Evolutionary conservation across 1,284 basidiomycete genomes (phyloP).

Genomic region (Boletus hoseneyae): DNA sequence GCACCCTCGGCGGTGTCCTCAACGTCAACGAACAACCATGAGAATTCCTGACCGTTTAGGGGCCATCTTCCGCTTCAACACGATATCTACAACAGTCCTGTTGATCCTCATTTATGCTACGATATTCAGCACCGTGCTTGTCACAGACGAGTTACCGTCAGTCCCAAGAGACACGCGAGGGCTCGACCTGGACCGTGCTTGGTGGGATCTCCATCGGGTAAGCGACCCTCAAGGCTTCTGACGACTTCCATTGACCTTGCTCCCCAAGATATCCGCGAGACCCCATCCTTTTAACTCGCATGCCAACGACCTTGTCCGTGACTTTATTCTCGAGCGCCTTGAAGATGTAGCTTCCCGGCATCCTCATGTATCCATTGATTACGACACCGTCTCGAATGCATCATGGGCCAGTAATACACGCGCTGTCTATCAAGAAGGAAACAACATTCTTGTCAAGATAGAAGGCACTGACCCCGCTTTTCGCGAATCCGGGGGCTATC

Average conservation of each 20-base stretch:
- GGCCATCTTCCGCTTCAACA: conserved; percentile 35
- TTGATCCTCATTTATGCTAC: conserved; percentile 49
- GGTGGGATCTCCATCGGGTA: conserved; percentile 58
- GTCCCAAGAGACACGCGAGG: conserved; percentile 48
- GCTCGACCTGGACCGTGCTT: conserved; percentile 56
- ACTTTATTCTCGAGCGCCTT: conserved; percentile 56
- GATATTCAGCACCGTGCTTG: conserved; percentile 50
- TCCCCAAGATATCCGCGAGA: conserved; percentile 53
- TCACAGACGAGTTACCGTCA: conserved; percentile 51
- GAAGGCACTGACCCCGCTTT: conserved; percentile 48
- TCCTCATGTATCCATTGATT: conserved; percentile 45
- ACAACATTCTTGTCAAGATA: conserved; percentile 67
- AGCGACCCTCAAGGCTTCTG: conserved; percentile 16
- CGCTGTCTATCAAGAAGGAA: conserved; percentile 64
- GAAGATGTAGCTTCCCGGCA: conserved; percentile 41
- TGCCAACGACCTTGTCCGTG: conserved; percentile 64
- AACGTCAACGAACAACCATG: conserved; percentile 16
- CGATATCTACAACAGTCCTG: conserved; percentile 49
- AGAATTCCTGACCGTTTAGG: conserved; percentile 19
- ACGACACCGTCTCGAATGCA: conserved; percentile 59
- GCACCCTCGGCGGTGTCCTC: not conserved
- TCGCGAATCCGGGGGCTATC: conserved; percentile 43
- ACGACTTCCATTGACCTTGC: conserved; percentile 1
- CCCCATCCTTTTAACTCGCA: conserved; percentile 77
- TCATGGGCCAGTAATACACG: conserved; percentile 39